Evolutionary conservation across 73 alveolate genomes (phyloP), one percentile per base, ranked within the genome.

Genomic region (Paramecium biaurelia): DNA sequence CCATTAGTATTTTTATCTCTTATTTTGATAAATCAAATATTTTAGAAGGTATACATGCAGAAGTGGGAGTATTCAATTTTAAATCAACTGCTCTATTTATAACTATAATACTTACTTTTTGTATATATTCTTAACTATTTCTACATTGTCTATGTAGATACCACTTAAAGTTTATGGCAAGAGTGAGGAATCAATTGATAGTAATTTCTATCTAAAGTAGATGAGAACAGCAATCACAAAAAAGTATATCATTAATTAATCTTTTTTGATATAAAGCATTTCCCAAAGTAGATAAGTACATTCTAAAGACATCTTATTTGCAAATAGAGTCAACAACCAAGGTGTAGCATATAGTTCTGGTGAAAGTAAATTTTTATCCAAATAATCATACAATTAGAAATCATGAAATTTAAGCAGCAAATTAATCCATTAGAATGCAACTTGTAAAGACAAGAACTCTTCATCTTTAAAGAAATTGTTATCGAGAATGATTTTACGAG

Each of bases 311-410:
- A 79, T 79, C 23, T 79, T 79, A 45, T 79, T 79, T 24, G 90
- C 70, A 47, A 79, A 79, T 43, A 79, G 24, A 1, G 90, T 79
- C 8, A 79, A 12, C 0, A 79, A 14, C 90, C 90, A 79, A 5
- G 90, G 72, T 8, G 90, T 79, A 12, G 90, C 90, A 79, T 79
- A 79, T 23, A 79, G 47, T 79, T 79, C 90, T 11, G 90, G 90
- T 9, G 90, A 30, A 15, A 79, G 30, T n/a, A 23, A 41, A 41
- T 41, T 30, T 24, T 47, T 41, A 23, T 38, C 42, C 30, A 79
- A 45, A 45, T 79, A 45, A n/a, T 79, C 90, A 79, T 30, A 79
- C 7, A 79, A 42, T 47, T 79, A 21, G 37, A 10, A 41, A 7
- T 79, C 90, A 24, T 79, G 90, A 79, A 79, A 79, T 79, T 47